Evolutionary conservation across 768 basidiomycete genomes (phyloP).

Genomic region (Pisolithus microcarpus): DNA sequence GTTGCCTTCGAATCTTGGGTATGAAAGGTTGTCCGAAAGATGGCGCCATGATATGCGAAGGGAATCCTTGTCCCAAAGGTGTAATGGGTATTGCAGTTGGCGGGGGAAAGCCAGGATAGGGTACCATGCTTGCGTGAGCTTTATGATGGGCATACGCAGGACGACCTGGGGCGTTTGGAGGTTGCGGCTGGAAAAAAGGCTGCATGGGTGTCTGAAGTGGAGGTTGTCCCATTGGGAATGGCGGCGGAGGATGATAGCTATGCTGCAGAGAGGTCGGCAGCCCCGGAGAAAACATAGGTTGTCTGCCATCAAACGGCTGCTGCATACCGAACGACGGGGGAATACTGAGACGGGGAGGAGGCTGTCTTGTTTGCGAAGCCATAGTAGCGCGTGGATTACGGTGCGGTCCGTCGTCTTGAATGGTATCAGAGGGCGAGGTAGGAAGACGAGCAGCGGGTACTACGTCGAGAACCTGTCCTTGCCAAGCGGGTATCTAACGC

Average conservation of each 20-base stretch:
- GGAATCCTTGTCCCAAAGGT: conserved; percentile 52
- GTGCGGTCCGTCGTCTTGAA: not conserved
- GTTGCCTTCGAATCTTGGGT: conserved; percentile 57
- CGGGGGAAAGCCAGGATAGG: conserved; percentile 55
- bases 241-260: conserved; percentile 46
- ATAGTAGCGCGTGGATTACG: conserved; percentile 11
- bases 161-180: conserved; percentile 44
- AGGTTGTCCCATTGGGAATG: conserved; percentile 37
- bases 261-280: conserved; percentile 54
- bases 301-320: conserved; percentile 44
- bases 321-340: conserved; percentile 48
- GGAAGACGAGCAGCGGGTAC: not conserved
- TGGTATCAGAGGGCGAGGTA: conserved; percentile 1
- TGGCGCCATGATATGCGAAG: conserved; percentile 43
- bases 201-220: conserved; percentile 71
- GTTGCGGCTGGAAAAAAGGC: conserved; percentile 49
- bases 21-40: conserved; percentile 45
- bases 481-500: conserved; percentile 2
- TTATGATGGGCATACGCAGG: conserved; percentile 47
- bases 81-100: conserved; percentile 52
- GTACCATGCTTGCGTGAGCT: conserved; percentile 53
- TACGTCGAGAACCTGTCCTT: not conserved
- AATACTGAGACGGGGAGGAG: conserved; percentile 52
- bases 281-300: conserved; percentile 56
- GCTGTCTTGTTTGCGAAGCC: conserved; percentile 40